phyloP scores from a whole-genome alignment of 73 alveolate species.

The Paramecium octaurelia region DNA sequence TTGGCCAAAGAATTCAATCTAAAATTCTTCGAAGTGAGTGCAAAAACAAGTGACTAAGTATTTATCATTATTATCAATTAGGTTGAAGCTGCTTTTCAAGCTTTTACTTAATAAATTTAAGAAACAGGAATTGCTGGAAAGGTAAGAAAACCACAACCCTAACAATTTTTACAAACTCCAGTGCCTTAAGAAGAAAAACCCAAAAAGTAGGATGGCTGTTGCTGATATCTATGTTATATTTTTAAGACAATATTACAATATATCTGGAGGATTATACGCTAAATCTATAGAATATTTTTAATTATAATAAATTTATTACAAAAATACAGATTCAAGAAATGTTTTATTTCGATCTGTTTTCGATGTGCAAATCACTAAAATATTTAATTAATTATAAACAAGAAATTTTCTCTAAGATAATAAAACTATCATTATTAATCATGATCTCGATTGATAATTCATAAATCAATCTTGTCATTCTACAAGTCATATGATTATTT shows the following conservation, averaged over 20 bases:
- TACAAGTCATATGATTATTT: no score
- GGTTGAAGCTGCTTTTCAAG: constrained; percentile 25
- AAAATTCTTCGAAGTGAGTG: constrained; percentile 9
- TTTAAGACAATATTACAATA: neutral
- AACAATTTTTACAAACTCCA: neutral
- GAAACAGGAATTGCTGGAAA: neutral
- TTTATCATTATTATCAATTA: neutral
- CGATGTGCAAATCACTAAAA: neutral
- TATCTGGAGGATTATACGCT: neutral
- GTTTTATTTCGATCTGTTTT: neutral
- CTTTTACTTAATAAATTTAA: neutral
- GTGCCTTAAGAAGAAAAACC: neutral
- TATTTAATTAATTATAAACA: no score
- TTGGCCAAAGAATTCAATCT: constrained; percentile 39
- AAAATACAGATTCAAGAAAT: neutral
- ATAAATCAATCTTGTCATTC: no score
- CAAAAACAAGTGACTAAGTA: constrained; percentile 41
- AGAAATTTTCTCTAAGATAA: neutral
- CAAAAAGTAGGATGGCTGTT: neutral
- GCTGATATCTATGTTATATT: neutral
- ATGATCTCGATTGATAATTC: neutral
- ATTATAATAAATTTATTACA: neutral
- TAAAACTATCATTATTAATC: no score
- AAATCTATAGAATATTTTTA: neutral
- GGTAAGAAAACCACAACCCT: neutral